These are phyloP conservation scores for Leccinum olivaceopallidum DNA, from an alignment of 768 basidiomycete genomes.

Conservation along the genomic window DNA sequence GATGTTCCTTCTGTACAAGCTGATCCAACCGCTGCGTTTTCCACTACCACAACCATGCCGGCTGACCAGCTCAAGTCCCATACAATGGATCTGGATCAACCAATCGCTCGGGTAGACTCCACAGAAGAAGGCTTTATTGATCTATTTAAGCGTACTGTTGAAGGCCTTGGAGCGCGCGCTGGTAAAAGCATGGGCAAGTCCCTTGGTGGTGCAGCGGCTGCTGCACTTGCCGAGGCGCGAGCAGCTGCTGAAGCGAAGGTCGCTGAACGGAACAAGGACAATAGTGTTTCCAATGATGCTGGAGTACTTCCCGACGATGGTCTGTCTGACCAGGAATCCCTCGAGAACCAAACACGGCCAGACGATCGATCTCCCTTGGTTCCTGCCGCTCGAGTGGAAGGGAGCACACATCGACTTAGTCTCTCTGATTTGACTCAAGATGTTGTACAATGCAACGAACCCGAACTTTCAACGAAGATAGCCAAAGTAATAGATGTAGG, in stretches of 20 bases:
- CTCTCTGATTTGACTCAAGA: conserved; percentile 59
- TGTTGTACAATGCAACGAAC: conserved; percentile 25
- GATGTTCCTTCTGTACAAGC: conserved; percentile 6
- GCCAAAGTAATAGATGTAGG: conserved; percentile 5
- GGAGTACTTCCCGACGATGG: conserved; percentile 29
- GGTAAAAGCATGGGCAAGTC: conserved; percentile 65
- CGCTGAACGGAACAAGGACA: conserved; percentile 59
- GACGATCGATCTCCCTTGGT: conserved; percentile 1
- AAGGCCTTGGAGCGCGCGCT: conserved; percentile 58
- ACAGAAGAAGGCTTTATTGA: conserved; percentile 54
- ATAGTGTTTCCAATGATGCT: conserved; percentile 28
- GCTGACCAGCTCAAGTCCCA: conserved; percentile 23
- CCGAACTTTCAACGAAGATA: conserved; percentile 26
- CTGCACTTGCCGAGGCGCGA: conserved; percentile 65
- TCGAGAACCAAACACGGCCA: conserved; percentile 1
- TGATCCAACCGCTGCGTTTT: background rate
- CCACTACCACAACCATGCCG: background rate
- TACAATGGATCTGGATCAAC: conserved; percentile 23
- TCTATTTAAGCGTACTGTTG: conserved; percentile 69
- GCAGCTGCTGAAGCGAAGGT: conserved; percentile 68
- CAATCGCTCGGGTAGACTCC: conserved; percentile 10
- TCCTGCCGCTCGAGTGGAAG: conserved; percentile 4
- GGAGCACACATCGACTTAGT: conserved; percentile 45
- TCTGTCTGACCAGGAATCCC: conserved; percentile 8
- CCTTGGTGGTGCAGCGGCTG: conserved; percentile 50